Evolutionary conservation across 345 rosid genomes (phyloP).

Genomic region (Eucalyptus paniculata): DNA sequence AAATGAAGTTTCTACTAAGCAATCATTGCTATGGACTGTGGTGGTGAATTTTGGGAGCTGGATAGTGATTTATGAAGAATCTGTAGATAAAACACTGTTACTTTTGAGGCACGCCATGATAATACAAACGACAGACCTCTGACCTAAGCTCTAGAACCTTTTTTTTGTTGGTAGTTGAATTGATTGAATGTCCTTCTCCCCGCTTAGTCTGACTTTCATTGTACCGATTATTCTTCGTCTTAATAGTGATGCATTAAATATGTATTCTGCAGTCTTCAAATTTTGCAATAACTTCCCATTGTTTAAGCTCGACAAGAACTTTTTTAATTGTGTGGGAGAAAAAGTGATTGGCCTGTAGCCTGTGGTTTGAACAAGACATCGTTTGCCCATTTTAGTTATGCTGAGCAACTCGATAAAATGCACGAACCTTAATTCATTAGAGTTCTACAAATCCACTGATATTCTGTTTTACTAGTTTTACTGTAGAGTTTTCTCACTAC

Average conservation of each 20-base stretch:
- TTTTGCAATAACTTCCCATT: not conserved
- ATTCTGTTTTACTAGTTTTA: not conserved
- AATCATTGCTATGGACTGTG: not conserved
- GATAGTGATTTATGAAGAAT: not conserved
- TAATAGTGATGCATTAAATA: not conserved
- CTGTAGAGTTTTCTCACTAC: not conserved
- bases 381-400: not conserved
- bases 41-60: not conserved
- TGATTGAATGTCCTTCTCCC: not conserved
- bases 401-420: not conserved
- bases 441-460: not conserved
- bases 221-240: not conserved
- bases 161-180: not conserved
- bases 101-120: not conserved
- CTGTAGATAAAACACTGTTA: not conserved
- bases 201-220: not conserved
- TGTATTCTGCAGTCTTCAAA: not conserved
- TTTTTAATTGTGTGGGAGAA: not conserved
- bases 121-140: not conserved
- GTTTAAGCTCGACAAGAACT: not conserved
- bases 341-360: not conserved
- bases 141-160: not conserved
- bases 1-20: not conserved
- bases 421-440: not conserved
- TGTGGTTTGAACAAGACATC: not conserved